These are phyloP conservation scores for Heritiera fomes DNA, from an alignment of 345 rosid species.

Conservation along the genomic window DNA sequence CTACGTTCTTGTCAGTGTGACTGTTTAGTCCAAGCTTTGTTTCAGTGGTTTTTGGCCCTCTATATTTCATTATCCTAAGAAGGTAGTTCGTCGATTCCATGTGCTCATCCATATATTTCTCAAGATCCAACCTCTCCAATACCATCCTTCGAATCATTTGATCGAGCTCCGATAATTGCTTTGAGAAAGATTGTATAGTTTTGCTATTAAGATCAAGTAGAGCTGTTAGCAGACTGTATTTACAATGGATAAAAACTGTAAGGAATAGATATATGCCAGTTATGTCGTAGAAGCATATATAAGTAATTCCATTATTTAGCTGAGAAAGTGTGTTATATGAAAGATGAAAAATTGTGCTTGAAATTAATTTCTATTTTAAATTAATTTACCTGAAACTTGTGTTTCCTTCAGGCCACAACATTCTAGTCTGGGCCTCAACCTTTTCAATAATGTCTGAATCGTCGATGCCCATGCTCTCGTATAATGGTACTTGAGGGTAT, in stretches of 20 bases:
- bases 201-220: constrained; percentile 29
- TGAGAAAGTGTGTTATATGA: too few species aligned
- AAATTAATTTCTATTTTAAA: background rate
- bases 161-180: constrained; percentile 46
- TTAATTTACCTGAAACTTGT: constrained; percentile 46
- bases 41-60: constrained; percentile 34
- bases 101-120: constrained; percentile 31
- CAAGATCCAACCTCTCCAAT: constrained; percentile 49
- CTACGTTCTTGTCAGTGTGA: constrained; percentile 35
- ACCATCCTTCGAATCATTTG: constrained; percentile 48
- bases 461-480: constrained; percentile 68
- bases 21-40: constrained; percentile 38
- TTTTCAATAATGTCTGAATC: constrained; percentile 36
- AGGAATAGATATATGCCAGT: too few species aligned
- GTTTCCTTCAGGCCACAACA: constrained; percentile 60
- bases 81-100: constrained; percentile 9
- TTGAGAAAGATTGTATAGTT: constrained; percentile 33
- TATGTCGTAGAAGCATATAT: too few species aligned
- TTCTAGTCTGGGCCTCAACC: constrained; percentile 37
- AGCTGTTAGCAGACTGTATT: too few species aligned
- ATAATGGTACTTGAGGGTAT: constrained; percentile 54
- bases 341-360: too few species aligned
- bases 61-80: constrained; percentile 30
- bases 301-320: too few species aligned
- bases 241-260: too few species aligned